These are phyloP conservation scores for Cordia subcordata DNA, from an alignment of 257 asterid species.

Conservation along the genomic window DNA sequence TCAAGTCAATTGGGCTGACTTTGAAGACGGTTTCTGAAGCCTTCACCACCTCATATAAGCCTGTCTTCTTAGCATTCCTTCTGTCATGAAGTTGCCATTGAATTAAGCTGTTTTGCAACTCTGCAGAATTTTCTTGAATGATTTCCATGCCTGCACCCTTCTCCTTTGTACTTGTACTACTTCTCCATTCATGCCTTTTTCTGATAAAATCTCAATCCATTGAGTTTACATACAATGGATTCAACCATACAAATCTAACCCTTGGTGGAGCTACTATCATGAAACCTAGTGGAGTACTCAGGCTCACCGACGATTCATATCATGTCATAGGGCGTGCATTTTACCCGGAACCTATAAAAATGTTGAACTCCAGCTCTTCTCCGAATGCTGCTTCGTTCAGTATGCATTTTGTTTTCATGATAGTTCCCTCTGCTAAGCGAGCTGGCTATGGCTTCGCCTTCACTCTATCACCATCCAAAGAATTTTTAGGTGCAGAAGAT, in stretches of 20 bases:
- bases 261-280: constrained; percentile 20
- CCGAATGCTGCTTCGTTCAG: constrained; percentile 36
- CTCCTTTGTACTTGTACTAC: constrained; percentile 6
- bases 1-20: not conserved
- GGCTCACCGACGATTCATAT: constrained; percentile 40
- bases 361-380: constrained; percentile 12
- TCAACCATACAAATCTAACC: constrained; percentile 30
- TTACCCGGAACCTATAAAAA: constrained; percentile 29
- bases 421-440: constrained; percentile 21
- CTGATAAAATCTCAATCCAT: constrained; percentile 21
- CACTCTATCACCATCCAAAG: constrained; percentile 36
- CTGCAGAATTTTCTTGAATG: not conserved
- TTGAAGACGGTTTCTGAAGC: not conserved
- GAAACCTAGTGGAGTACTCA: constrained; percentile 41
- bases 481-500: constrained; percentile 24
- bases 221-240: constrained; percentile 47
- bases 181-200: constrained; percentile 9
- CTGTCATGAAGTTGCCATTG: not conserved
- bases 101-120: not conserved
- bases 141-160: constrained; percentile 22
- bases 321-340: constrained; percentile 53
- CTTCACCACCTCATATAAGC: not conserved
- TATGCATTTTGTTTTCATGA: constrained; percentile 53
- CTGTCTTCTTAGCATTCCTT: not conserved
- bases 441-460: constrained; percentile 75